Evolutionary conservation across 371 early-diverging fungal species (phyloP).

Genomic region (Blastocladiella emersonii): DNA sequence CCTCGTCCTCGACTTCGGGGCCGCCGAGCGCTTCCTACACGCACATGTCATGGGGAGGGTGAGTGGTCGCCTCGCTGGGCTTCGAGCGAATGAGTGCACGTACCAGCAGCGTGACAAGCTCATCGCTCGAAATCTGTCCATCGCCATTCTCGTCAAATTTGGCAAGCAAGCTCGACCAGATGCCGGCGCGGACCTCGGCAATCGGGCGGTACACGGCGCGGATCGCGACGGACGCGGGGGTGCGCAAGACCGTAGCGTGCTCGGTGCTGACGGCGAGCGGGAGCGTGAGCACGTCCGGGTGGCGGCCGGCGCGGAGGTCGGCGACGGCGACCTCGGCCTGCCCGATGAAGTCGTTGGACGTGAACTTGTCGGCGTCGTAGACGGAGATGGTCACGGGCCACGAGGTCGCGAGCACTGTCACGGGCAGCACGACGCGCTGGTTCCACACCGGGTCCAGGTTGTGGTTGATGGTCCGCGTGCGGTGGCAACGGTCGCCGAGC

Average conservation of each 20-base stretch:
- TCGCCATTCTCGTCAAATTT: background rate
- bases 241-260: background rate
- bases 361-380: slow-evolving; percentile 63
- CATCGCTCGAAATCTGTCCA: background rate
- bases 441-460: slow-evolving; percentile 39
- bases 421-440: slow-evolving; percentile 12
- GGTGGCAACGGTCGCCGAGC: slow-evolving; percentile 52
- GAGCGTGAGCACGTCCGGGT: slow-evolving; percentile 3
- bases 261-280: background rate
- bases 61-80: no score
- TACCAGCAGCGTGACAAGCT: background rate
- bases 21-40: background rate
- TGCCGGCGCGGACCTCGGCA: background rate
- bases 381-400: slow-evolving; percentile 52
- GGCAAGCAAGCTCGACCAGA: background rate
- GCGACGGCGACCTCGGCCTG: slow-evolving; percentile 22
- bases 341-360: slow-evolving; percentile 56
- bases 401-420: slow-evolving; percentile 19
- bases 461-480: slow-evolving; percentile 49
- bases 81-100: background rate
- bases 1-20: background rate
- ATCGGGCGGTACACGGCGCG: background rate
- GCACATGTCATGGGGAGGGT: no score
- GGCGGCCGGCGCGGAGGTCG: slow-evolving; percentile 14
- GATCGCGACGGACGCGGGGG: background rate